A percentile compares a stretch with the other conserved stretches of the same genome.
Conservation (phyloP, 2,329 filamentous ascomycete genomes). For the Podosphaera fusca region DNA sequence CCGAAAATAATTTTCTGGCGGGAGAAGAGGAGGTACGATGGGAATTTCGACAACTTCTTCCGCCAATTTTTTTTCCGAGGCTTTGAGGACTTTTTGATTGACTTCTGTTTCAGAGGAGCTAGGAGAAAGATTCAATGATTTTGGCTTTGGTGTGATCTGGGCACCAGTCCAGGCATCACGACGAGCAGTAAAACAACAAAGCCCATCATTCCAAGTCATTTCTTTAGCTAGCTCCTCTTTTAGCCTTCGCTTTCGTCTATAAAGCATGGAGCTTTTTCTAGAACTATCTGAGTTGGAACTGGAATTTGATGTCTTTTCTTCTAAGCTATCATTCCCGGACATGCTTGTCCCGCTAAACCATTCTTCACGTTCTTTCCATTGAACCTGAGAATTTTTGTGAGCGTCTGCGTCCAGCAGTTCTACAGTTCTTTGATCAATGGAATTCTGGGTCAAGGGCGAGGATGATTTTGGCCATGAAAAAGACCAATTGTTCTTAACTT, state of each 20-base stretch:
- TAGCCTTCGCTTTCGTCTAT: constrained; percentile 19
- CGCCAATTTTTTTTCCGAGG: constrained; percentile 9
- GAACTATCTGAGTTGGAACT: constrained; percentile 19
- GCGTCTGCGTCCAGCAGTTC: neutral
- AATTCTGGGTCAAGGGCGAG: constrained; percentile 1
- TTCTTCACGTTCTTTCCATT: constrained; percentile 16
- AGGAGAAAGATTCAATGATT: constrained; percentile 22
- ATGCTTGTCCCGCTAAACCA: constrained; percentile 15
- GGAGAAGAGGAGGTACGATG: constrained; percentile 48
- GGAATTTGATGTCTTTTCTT: constrained; percentile 3
- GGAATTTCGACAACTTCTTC: constrained; percentile 27
- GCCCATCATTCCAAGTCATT: constrained; percentile 55
- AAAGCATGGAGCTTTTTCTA: constrained; percentile 14
- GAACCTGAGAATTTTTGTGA: constrained; percentile 1
- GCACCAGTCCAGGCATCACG: constrained; percentile 75
- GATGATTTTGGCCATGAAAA: constrained; percentile 28
- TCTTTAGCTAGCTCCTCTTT: constrained; percentile 34
- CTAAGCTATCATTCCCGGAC: constrained; percentile 3
- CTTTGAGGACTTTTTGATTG: constrained; percentile 9
- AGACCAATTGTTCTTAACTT: constrained; percentile 34
- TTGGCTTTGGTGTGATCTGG: constrained; percentile 26
- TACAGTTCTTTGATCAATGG: constrained; percentile 1
- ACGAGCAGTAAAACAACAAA: constrained; percentile 56
- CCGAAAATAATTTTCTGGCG: constrained; percentile 52
- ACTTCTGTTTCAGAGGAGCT: constrained; percentile 18